Conservation (phyloP, 1,139 yeast species). For the Nakaseomyces sp. region DNA sequence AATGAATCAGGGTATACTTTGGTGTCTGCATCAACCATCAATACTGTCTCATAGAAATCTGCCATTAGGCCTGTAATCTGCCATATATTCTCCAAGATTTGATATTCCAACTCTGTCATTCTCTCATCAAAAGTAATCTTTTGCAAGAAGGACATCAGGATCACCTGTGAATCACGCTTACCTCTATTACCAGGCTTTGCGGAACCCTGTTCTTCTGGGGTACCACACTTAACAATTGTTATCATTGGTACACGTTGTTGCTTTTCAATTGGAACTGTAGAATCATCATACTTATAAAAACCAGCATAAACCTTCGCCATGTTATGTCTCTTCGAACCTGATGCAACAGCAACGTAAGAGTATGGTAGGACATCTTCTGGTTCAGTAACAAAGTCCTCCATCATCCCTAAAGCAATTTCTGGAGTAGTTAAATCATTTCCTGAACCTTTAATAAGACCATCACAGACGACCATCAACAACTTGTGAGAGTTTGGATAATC, state of each 20-base stretch:
- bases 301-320: slow-evolving; percentile 97
- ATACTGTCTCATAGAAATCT: slow-evolving; percentile 70
- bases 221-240: slow-evolving; percentile 83
- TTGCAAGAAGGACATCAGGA: slow-evolving; percentile 87
- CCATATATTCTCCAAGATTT: slow-evolving; percentile 72
- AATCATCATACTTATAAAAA: slow-evolving; percentile 71
- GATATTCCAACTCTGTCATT: slow-evolving; percentile 90
- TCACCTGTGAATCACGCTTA: slow-evolving; percentile 92
- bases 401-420: slow-evolving; percentile 77
- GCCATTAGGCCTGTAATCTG: slow-evolving; percentile 82
- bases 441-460: slow-evolving; percentile 88
- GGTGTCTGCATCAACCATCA: slow-evolving; percentile 98
- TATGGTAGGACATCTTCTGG: slow-evolving; percentile 66
- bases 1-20: slow-evolving; percentile 82
- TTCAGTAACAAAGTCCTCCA: slow-evolving; percentile 70
- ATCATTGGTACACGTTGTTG: slow-evolving; percentile 87
- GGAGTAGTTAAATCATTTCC: slow-evolving; percentile 85
- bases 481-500: slow-evolving; percentile 94
- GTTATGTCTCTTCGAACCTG: slow-evolving; percentile 86
- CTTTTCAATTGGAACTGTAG: slow-evolving; percentile 64
- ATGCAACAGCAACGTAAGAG: slow-evolving; percentile 91
- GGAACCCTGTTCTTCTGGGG: slow-evolving; percentile 65
- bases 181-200: slow-evolving; percentile 98
- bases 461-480: slow-evolving; percentile 74
- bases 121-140: slow-evolving; percentile 90